These are phyloP conservation scores for Ambrosiella xylebori DNA, from an alignment of 2,329 filamentous ascomycete species.

Conservation along the genomic window DNA sequence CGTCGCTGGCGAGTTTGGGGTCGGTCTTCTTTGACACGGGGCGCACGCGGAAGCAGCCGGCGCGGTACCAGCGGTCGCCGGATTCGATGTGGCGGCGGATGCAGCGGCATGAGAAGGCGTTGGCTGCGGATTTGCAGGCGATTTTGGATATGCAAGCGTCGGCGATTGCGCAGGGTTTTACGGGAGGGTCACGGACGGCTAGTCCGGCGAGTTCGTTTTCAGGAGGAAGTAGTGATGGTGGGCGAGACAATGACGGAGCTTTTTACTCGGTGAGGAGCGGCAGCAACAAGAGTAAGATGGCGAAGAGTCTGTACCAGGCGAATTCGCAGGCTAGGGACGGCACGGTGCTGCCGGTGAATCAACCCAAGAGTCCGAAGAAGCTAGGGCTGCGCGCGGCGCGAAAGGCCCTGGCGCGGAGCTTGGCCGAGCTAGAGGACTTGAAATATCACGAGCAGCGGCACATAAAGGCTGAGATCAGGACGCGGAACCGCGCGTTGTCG, in stretches of 20 bases:
- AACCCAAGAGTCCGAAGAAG: conserved; percentile 32
- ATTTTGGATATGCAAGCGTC: conserved; percentile 32
- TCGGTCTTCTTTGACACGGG: conserved; percentile 24
- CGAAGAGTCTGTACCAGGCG: conserved; percentile 26
- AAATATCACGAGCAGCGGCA: conserved; percentile 52
- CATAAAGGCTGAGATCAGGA: conserved; percentile 37
- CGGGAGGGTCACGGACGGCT: not conserved
- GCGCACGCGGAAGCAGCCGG: conserved; percentile 16
- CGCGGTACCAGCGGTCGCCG: conserved; percentile 14
- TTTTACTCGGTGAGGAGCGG: conserved; percentile 25
- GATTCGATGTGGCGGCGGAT: conserved; percentile 32
- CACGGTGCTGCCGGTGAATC: conserved; percentile 42
- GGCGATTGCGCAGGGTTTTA: conserved; percentile 15
- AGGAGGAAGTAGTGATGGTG: conserved; percentile 10
- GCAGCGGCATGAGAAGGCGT: conserved; percentile 27
- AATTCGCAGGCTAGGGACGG: conserved; percentile 24
- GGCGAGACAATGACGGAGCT: conserved; percentile 23
- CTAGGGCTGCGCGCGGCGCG: conserved; percentile 44
- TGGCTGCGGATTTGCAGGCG: conserved; percentile 31
- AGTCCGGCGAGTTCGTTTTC: conserved; percentile 15
- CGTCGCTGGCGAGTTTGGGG: conserved; percentile 14
- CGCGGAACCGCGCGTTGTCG: conserved; percentile 39
- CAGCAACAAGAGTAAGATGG: conserved; percentile 25
- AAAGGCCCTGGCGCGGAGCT: conserved; percentile 44
- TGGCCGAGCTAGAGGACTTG: conserved; percentile 45